A percentile compares a stretch with the other conserved stretches of the same genome.
Conservation (phyloP, 148 eudicot genomes). For the Vaccinium macrocarpon region DNA sequence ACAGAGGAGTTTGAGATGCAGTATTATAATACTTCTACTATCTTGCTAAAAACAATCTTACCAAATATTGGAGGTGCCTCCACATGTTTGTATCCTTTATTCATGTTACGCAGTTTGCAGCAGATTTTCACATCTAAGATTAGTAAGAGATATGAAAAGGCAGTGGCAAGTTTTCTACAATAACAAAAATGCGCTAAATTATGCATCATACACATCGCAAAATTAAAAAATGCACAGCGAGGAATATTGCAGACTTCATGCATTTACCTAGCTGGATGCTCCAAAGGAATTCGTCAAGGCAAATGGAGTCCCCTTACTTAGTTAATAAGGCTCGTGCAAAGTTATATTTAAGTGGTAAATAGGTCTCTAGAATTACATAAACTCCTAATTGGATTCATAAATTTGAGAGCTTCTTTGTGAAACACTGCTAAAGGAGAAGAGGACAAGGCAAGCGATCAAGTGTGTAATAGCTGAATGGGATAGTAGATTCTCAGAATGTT, state of each 20-base stretch:
- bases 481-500: neutral
- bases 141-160: neutral
- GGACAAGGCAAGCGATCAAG: neutral
- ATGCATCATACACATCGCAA: neutral
- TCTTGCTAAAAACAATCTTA: slow-evolving; percentile 87
- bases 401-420: neutral
- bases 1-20: neutral
- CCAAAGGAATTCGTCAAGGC: neutral
- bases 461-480: neutral
- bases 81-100: slow-evolving; percentile 59
- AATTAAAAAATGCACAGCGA: neutral
- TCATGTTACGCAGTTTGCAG: slow-evolving; percentile 87
- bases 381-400: neutral
- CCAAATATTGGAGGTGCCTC: slow-evolving; percentile 81
- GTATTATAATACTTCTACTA: slow-evolving; percentile 14
- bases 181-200: too few species aligned
- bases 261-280: neutral
- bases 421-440: neutral
- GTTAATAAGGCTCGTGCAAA: neutral
- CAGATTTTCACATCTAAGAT: slow-evolving; percentile 11
- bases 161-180: neutral
- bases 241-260: neutral
- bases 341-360: neutral
- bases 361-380: neutral
- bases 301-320: neutral